Conservation (phyloP, 1,284 basidiomycete species). For the Pseudozyma thailandica region DNA sequence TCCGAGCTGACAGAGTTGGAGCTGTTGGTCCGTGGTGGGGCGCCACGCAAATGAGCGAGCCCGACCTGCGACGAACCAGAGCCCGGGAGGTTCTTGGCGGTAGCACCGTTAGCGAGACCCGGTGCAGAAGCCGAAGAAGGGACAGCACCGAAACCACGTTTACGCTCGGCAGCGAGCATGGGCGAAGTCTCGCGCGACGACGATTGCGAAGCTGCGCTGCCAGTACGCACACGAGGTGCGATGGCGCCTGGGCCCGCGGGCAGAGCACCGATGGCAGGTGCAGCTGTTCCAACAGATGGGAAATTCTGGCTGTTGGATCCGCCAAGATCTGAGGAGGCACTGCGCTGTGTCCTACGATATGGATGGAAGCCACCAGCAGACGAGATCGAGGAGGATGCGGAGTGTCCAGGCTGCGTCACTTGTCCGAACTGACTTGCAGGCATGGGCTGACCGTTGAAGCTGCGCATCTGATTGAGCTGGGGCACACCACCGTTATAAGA, state of each 20-base stretch:
- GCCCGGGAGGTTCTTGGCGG: conserved; percentile 16
- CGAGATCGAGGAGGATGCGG: conserved; percentile 41
- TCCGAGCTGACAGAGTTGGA: conserved; percentile 39
- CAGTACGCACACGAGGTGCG: conserved; percentile 45
- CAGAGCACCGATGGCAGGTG: conserved; percentile 1
- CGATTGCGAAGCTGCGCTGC: conserved; percentile 44
- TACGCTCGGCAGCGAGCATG: conserved; percentile 45
- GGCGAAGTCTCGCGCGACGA: conserved; percentile 44
- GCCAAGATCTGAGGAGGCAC: conserved; percentile 50
- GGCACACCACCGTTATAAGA: conserved; percentile 24
- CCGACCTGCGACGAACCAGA: conserved; percentile 36
- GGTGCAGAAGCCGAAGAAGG: conserved; percentile 29
- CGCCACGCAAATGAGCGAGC: conserved; percentile 41
- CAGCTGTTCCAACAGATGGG: conserved; percentile 14
- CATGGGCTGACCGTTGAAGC: conserved; percentile 33
- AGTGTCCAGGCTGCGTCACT: conserved; percentile 24
- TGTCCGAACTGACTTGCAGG: conserved; percentile 25
- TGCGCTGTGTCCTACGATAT: conserved; percentile 52
- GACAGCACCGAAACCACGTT: conserved; percentile 20
- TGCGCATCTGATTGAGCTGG: conserved; percentile 41
- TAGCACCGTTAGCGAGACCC: conserved; percentile 3
- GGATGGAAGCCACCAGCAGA: conserved; percentile 57
- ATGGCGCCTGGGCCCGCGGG: conserved; percentile 1
- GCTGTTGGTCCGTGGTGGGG: conserved; percentile 45
- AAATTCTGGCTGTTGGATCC: conserved; percentile 24